Evolutionary conservation across 1,284 basidiomycete genomes (phyloP).

Genomic region (Malassezia obtusa): DNA sequence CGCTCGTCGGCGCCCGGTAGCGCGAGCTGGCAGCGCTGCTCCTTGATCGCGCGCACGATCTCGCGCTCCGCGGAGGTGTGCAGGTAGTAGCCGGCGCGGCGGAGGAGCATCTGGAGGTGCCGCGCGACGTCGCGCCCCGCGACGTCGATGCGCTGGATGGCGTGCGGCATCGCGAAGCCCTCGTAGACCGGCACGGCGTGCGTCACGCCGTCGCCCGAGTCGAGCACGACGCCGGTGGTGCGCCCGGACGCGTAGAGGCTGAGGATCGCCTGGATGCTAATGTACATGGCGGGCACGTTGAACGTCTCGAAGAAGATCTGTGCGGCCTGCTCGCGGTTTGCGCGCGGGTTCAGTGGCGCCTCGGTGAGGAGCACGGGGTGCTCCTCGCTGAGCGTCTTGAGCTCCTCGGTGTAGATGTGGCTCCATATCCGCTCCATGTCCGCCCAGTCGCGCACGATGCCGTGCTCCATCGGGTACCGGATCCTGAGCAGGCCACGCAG

Average conservation of each 20-base stretch:
- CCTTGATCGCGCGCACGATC: constrained; percentile 93
- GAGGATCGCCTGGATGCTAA: constrained; percentile 91
- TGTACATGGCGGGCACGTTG: constrained; percentile 96
- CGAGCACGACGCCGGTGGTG: constrained; percentile 94
- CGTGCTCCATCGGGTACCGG: constrained; percentile 47
- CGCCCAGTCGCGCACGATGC: constrained; percentile 47
- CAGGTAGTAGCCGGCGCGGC: constrained; percentile 87
- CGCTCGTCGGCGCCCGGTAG: constrained; percentile 89
- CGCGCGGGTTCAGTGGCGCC: constrained; percentile 82
- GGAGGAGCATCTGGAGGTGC: constrained; percentile 80
- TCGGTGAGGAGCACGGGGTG: constrained; percentile 92
- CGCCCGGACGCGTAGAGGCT: constrained; percentile 98
- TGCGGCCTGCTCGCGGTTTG: constrained; percentile 87
- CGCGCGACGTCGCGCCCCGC: constrained; percentile 93
- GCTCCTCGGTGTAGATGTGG: constrained; percentile 43
- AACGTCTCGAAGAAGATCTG: constrained; percentile 97
- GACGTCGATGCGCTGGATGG: constrained; percentile 85
- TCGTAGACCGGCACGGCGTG: constrained; percentile 99
- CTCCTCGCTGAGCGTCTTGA: constrained; percentile 53
- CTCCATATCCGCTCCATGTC: constrained; percentile 48
- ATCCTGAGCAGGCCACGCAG: constrained; percentile 43
- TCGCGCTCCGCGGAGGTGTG: constrained; percentile 96
- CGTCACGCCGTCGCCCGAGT: constrained; percentile 97
- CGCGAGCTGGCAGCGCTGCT: constrained; percentile 92
- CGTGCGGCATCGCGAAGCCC: constrained; percentile 97